Conservation (phyloP, 2,329 filamentous ascomycete species). For the Ceratocystis alfenasii region DNA sequence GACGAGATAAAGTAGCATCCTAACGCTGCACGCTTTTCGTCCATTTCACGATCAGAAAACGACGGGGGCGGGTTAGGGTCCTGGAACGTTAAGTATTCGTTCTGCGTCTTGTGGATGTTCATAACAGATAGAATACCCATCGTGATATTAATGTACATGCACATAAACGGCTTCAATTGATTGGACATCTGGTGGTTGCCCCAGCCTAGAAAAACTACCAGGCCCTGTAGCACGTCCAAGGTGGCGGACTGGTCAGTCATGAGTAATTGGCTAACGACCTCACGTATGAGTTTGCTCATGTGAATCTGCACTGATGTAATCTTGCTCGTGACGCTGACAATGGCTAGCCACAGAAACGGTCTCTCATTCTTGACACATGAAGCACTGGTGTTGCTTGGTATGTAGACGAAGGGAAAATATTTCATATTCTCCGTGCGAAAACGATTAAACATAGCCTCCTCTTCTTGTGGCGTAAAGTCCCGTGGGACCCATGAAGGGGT, state of each 20-base stretch:
- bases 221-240: slow-evolving; percentile 27
- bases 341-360: slow-evolving; percentile 32
- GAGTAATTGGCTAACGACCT: slow-evolving; percentile 26
- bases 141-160: slow-evolving; percentile 18
- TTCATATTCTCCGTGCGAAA: slow-evolving; percentile 25
- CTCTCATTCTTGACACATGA: slow-evolving; percentile 27
- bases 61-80: not conserved
- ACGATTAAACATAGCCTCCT: slow-evolving; percentile 17
- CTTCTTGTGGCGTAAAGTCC: slow-evolving; percentile 9
- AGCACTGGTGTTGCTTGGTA: slow-evolving; percentile 23
- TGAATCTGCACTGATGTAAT: slow-evolving; percentile 24
- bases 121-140: slow-evolving; percentile 18
- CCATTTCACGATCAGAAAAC: slow-evolving; percentile 21
- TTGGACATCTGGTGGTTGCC: slow-evolving; percentile 23
- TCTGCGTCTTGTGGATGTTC: slow-evolving; percentile 19
- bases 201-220: slow-evolving; percentile 28
- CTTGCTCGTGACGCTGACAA: slow-evolving; percentile 29
- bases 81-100: slow-evolving; percentile 9
- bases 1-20: slow-evolving; percentile 26
- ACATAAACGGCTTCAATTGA: slow-evolving; percentile 10
- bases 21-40: slow-evolving; percentile 20
- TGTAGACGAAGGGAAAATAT: slow-evolving; percentile 27
- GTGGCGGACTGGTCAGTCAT: slow-evolving; percentile 25
- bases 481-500: slow-evolving; percentile 15
- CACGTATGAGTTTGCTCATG: slow-evolving; percentile 25